Evolutionary conservation across 2,329 filamentous ascomycete species (phyloP).

Genomic region (Calycina herbarum): DNA sequence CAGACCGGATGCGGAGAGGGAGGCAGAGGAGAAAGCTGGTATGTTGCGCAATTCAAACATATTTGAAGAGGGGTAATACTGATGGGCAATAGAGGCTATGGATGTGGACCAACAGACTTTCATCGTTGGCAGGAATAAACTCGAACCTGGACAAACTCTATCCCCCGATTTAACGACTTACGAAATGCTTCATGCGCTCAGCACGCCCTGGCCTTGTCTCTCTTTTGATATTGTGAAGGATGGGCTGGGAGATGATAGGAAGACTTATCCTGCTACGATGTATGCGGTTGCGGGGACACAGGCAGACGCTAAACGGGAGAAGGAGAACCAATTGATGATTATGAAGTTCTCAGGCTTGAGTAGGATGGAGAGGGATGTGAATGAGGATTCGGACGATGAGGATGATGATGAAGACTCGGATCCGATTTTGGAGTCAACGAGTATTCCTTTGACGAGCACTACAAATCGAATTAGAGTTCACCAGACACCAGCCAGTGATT

Average conservation of each 20-base stretch:
- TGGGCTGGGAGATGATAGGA: constrained; percentile 81
- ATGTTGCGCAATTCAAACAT: constrained; percentile 30
- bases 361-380: constrained; percentile 72
- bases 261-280: constrained; percentile 90
- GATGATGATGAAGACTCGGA: constrained; percentile 74
- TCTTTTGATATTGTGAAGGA: constrained; percentile 93
- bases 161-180: constrained; percentile 93
- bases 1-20: constrained; percentile 85
- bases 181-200: constrained; percentile 94
- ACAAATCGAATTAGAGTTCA: constrained; percentile 92
- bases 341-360: constrained; percentile 94
- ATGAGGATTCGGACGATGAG: constrained; percentile 68
- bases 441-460: constrained; percentile 80
- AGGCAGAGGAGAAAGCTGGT: constrained; percentile 82
- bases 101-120: constrained; percentile 93
- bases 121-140: constrained; percentile 89
- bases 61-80: constrained; percentile 22
- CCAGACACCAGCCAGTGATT: constrained; percentile 72
- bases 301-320: constrained; percentile 70
- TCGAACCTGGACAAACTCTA: constrained; percentile 87
- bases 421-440: constrained; percentile 89
- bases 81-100: constrained; percentile 73
- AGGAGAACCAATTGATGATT: constrained; percentile 91
- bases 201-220: constrained; percentile 93
- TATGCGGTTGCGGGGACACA: constrained; percentile 95